Percentiles rank a stretch among this genome's conserved stretches.
These are phyloP conservation scores for Melastoma malabathricum DNA, from an alignment of 345 rosid species.

Conservation along the genomic window DNA sequence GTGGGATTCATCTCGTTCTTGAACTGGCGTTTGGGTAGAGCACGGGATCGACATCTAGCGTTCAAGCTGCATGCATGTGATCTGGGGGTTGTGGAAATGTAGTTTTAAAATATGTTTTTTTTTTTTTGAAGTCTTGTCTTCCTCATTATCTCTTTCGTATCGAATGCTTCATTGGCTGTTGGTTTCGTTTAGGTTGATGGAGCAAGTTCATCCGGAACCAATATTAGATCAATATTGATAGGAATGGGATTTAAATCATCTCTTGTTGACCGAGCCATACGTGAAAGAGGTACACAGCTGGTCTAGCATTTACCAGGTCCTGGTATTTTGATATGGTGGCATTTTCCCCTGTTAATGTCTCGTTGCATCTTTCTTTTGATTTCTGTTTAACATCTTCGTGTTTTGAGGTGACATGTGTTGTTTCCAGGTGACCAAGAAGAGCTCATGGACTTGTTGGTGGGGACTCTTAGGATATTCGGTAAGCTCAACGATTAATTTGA, in stretches of 20 bases:
- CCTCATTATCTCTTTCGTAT: conserved; percentile 3
- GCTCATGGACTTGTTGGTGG: conserved; percentile 52
- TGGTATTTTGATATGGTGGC: neutral
- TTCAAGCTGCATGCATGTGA: too few species aligned
- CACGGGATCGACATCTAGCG: too few species aligned
- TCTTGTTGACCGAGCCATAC: conserved; percentile 55
- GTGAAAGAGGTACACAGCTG: conserved; percentile 53
- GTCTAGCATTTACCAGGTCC: neutral
- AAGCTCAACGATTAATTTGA: conserved; percentile 11
- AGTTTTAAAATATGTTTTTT: neutral
- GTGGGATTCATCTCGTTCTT: too few species aligned
- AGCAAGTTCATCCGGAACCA: conserved; percentile 77
- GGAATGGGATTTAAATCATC: conserved; percentile 74
- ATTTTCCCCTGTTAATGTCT: too few species aligned
- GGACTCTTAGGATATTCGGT: conserved; percentile 45
- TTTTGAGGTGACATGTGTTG: conserved; percentile 12
- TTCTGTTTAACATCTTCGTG: neutral
- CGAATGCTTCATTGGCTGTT: neutral
- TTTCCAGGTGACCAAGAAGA: conserved; percentile 65
- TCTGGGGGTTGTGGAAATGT: too few species aligned
- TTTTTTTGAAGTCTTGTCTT: conserved; percentile 5
- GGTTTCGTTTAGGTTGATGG: conserved; percentile 36
- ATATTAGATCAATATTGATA: conserved; percentile 38
- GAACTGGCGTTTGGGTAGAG: too few species aligned
- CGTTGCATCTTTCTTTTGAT: too few species aligned